Percentiles rank a stretch among this genome's conserved stretches.
Evolutionary conservation across 2,329 filamentous ascomycete species (phyloP).

Genomic region (Periconia macrospinosa): DNA sequence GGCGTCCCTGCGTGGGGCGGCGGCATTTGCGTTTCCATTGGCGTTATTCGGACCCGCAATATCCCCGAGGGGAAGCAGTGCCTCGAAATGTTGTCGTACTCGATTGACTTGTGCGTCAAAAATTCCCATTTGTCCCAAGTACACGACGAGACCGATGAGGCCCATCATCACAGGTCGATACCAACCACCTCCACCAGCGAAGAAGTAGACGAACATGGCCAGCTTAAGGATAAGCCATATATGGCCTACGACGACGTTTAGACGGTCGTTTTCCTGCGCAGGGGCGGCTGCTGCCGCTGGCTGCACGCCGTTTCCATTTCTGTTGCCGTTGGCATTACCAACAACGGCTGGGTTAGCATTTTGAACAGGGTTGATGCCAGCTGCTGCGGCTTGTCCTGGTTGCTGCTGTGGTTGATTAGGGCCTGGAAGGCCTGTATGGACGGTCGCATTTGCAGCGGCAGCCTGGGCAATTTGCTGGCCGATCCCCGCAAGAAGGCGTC

Average conservation of each 20-base stretch:
- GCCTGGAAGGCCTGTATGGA: constrained; percentile 16
- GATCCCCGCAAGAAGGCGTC: constrained; percentile 33
- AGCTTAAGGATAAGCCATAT: constrained; percentile 62
- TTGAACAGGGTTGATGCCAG: constrained; percentile 10
- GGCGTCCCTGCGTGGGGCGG: background rate
- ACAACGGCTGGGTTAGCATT: background rate
- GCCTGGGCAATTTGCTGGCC: constrained; percentile 34
- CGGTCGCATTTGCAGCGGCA: constrained; percentile 16
- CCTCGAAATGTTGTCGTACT: constrained; percentile 49
- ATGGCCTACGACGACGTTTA: constrained; percentile 38
- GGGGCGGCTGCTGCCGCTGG: constrained; percentile 10
- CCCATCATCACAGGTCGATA: constrained; percentile 45
- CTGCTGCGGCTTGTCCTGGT: constrained; percentile 1
- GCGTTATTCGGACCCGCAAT: background rate
- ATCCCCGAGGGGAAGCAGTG: constrained; percentile 38
- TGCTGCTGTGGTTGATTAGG: constrained; percentile 18
- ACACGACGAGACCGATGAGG: constrained; percentile 45
- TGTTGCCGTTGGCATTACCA: background rate
- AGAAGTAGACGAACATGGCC: constrained; percentile 61
- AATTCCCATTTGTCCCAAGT: constrained; percentile 45
- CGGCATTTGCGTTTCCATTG: background rate
- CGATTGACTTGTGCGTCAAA: constrained; percentile 44
- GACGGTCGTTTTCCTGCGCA: constrained; percentile 25
- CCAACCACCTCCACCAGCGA: constrained; percentile 50
- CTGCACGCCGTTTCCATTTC: background rate